Evolutionary conservation across 805 yeast genomes (phyloP).

Genomic region (Huiozyma naganishii): DNA sequence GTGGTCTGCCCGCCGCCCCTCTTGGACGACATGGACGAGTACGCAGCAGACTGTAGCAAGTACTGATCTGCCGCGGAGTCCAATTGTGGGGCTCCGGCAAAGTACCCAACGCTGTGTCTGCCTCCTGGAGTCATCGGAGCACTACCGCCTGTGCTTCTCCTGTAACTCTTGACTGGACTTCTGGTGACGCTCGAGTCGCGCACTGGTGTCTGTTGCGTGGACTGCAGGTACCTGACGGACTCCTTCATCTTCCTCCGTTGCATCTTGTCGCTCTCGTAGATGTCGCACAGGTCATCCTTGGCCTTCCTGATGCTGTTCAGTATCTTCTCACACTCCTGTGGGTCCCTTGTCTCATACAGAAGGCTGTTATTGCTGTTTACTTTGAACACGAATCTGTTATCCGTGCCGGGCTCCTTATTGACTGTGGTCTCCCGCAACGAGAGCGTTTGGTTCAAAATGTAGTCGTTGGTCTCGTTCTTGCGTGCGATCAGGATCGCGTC

Average conservation of each 20-base stretch:
- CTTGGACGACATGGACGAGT: constrained; percentile 46
- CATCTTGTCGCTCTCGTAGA: constrained; percentile 39
- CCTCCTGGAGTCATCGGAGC: constrained; percentile 9
- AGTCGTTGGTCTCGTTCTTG: constrained; percentile 36
- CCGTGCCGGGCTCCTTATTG: constrained; percentile 19
- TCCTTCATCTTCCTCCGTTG: constrained; percentile 35
- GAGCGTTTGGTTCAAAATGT: constrained; percentile 72
- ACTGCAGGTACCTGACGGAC: constrained; percentile 33
- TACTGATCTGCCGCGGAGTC: constrained; percentile 18
- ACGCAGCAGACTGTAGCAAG: constrained; percentile 46
- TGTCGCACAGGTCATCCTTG: constrained; percentile 46
- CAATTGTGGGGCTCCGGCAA: neutral
- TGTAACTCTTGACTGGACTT: constrained; percentile 29
- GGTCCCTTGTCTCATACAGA: constrained; percentile 18
- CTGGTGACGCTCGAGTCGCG: constrained; percentile 19
- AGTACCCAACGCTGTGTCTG: constrained; percentile 3
- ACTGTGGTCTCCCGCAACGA: constrained; percentile 53
- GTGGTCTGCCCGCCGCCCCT: constrained; percentile 40
- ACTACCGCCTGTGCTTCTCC: constrained; percentile 14
- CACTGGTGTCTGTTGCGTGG: constrained; percentile 26
- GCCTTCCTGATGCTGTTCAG: constrained; percentile 50
- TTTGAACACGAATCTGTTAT: constrained; percentile 12
- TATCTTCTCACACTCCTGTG: constrained; percentile 30
- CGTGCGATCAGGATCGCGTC: constrained; percentile 71
- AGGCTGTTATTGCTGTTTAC: constrained; percentile 3